A percentile compares a stretch with the other conserved stretches of the same genome.
These are phyloP conservation scores for Trichoderma gamsii DNA, from an alignment of 495 filamentous ascomycete species.

Conservation along the genomic window DNA sequence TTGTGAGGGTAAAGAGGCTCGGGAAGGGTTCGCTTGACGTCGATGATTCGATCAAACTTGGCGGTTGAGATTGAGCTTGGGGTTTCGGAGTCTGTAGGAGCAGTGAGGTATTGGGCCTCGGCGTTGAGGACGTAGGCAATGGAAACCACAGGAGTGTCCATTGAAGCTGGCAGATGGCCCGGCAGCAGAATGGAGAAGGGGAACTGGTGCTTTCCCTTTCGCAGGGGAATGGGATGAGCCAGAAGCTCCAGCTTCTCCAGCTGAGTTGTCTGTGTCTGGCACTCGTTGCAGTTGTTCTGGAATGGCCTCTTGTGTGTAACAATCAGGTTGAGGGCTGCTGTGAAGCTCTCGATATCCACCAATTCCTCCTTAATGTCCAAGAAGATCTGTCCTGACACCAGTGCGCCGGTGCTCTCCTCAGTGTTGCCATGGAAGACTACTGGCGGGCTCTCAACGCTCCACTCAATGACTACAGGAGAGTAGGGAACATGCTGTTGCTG, in stretches of 20 bases:
- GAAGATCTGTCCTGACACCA: constrained; percentile 79
- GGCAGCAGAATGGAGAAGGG: constrained; percentile 90
- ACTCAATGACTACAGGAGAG: constrained; percentile 41
- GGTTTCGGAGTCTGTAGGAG: constrained; percentile 37
- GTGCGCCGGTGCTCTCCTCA: constrained; percentile 71
- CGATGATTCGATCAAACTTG: constrained; percentile 56
- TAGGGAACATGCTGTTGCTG: constrained; percentile 41
- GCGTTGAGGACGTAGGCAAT: constrained; percentile 77
- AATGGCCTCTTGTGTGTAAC: constrained; percentile 76
- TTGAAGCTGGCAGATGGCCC: constrained; percentile 77
- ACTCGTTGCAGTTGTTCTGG: constrained; percentile 66
- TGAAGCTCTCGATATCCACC: constrained; percentile 62
- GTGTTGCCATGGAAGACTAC: constrained; percentile 74
- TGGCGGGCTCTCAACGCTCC: constrained; percentile 85
- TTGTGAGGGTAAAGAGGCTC: constrained; percentile 57
- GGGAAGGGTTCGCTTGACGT: constrained; percentile 67
- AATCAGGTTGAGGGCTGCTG: constrained; percentile 60
- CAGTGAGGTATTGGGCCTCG: constrained; percentile 52
- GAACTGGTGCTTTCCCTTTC: constrained; percentile 63
- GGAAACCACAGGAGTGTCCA: constrained; percentile 61
- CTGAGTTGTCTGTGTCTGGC: constrained; percentile 60
- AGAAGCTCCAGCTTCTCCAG: constrained; percentile 76
- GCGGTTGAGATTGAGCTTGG: constrained; percentile 30
- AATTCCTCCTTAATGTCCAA: constrained; percentile 59
- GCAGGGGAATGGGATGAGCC: constrained; percentile 56